Base-by-base conservation (phyloP, 2,329 filamentous ascomycete species). In the Plectosphaerella plurivora region DNA sequence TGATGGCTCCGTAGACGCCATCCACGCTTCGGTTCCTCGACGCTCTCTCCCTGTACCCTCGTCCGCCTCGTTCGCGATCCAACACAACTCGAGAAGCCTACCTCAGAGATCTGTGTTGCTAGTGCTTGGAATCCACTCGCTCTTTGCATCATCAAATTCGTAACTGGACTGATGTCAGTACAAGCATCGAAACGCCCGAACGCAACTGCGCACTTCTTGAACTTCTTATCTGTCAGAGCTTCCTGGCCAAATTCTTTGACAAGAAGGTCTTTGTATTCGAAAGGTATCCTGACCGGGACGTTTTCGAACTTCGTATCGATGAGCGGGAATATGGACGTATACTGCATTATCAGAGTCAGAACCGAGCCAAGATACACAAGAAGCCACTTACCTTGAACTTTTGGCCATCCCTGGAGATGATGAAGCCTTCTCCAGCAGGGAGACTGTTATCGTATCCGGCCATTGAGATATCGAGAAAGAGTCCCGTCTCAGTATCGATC, bases 231-330 rank as follows among this genome's bases (percentile, higher is more conserved):
- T 1, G 68, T 72, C 53, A 87, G 60, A 0, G 82, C 74, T 45
- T 70, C 73, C 47, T 73, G 62, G 4, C 77, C 69, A 57, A 87
- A 87, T 60, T 87, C 83, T 10, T 79, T 72, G 18, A 71, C 70
- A 1, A 87, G 68, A 47, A 87, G 74, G 46, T 82, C 78, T 54
- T 78, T 74, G 61, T 84, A 87, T 8, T 73, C 69, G 60, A 77
- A 84, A 0, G 88, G 88, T 22, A 91, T 84, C 67, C 84, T 84
- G 45, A 79, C 86, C 1, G 77, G 71, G 0, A 84, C 77, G 1
- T 83, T 85, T 61, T 91, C 87, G 52, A 88, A 91, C 1, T 73
- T 77, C 2, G 83, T 88, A 54, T 83, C 78, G n/a, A 84, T 75
- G 61, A 91, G 71, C 0, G 88, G 88, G 61, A 84, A 89, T 11